Base-by-base conservation (phyloP, 2,329 filamentous ascomycete genomes). In the Zarea fungicola region DNA sequence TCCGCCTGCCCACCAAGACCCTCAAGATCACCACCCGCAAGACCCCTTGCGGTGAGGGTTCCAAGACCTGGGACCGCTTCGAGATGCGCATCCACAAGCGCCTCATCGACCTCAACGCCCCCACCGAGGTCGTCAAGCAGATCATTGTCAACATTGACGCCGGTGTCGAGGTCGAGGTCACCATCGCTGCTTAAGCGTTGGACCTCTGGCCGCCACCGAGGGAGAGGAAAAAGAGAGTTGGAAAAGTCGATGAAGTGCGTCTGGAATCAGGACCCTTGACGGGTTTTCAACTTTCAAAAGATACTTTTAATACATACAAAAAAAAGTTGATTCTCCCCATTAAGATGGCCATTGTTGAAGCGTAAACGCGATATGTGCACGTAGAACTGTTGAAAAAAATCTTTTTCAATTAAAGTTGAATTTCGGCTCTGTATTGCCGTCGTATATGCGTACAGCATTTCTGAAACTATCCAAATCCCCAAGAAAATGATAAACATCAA, bases 41-140 rank as follows among this genome's bases (percentile, higher is more conserved):
- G 87, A 97, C 93, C 60, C 93, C 93, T 73, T 93, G 88, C 78
- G 93, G 93, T 87, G 93, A 99, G 84, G 93, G 93, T 78, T 95
- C 87, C 76, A 99, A 99, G 89, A 99, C 93, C 70, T 99, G 93
- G 93, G 93, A 97, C 74, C 85, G 81, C 74, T 99, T 81, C 76
- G 92, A 99, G 86, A 95, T 99, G 90, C 87, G 92, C 78, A 95
- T 96, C 73, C 90, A 96, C 84, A 96, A 96, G 87, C 87, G 91
- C 64, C 81, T 96, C 69, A 96, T 96, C 70, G 91, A 96, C 75
- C 80, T 99, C 61, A 91, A 95, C 77, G 93, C 93, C 65, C 93
- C 93, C 56, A 99, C 93, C 67, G 93, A 99, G 84, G 85, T 92
- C 60, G 88, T 95, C 78, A 95, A 95, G 85, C 85, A 89, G 76